Base-by-base conservation (phyloP, 2,329 filamentous ascomycete species). In the Neocucurbitaria cava region DNA sequence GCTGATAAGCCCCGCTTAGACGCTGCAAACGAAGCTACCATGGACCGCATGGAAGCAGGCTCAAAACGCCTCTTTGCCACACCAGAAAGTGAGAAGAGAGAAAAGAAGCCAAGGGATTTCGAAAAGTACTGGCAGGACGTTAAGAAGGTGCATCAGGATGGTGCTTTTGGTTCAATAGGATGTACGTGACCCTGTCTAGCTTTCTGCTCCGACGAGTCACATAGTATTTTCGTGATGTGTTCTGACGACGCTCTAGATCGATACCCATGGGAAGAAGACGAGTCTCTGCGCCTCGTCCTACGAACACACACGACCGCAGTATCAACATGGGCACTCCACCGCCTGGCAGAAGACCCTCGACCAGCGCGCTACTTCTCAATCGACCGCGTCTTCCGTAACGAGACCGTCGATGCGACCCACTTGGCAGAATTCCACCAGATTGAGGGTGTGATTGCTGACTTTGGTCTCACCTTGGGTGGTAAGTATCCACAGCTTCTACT, bases 371-470 rank as follows among this genome's bases (percentile, higher is more conserved):
- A 96, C 82, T 99, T 99, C 83, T 96, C 92, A 58, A 99, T 99
- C 74, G 95, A 99, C 78, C 88, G 95, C 49, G 95, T 99, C 57
- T 99, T 99, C 88, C 87, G 92, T 64, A 99, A 99, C 77, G 95
- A 99, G 79, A 92, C 92, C 2, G 93, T 99, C 54, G 95, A 99
- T 72, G 93, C 93, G 13, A 99, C 95, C 8, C 95, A 99, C 82
- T 79, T 99, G 71, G 93, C 92, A 35, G 95, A 99, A 78, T 99
- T 99, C 84, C 95, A 99, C 80, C 95, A 99, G 76, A 91, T 98
- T 30, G 95, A 99, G 79, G 95, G 95, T 77, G 94, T 99, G 46
- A 98, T 99, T 78, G 95, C 95, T 23, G 95, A 99, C 78, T 98
- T 96, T 76, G 90, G 89, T 31, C 83, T 99, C 59, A 96, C 94